Evolutionary conservation across 805 yeast genomes (phyloP).

Genomic region (Wickerhamiella musiphila): DNA sequence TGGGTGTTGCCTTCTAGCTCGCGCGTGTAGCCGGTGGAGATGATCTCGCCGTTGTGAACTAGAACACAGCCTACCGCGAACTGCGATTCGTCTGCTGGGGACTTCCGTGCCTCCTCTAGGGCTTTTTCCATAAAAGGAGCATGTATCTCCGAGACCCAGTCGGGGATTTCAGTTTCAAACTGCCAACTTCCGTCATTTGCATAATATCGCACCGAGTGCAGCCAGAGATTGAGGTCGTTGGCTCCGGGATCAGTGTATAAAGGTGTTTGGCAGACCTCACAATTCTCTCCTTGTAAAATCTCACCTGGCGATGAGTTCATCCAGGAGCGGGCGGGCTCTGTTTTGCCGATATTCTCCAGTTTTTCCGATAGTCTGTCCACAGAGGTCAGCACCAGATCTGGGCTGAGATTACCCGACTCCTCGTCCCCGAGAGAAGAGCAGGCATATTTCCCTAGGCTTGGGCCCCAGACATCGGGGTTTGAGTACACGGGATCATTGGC

Average conservation of each 20-base stretch:
- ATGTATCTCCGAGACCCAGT: slow-evolving; percentile 58
- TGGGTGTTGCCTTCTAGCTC: slow-evolving; percentile 92
- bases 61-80: slow-evolving; percentile 89
- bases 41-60: slow-evolving; percentile 40
- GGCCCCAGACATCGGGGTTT: slow-evolving; percentile 67
- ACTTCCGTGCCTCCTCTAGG: slow-evolving; percentile 56
- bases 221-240: slow-evolving; percentile 72
- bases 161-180: slow-evolving; percentile 59
- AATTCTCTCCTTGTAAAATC: slow-evolving; percentile 35
- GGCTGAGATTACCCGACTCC: background rate
- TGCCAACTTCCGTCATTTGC: slow-evolving; percentile 37
- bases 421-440: too few relatives aligned
- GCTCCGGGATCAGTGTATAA: slow-evolving; percentile 79
- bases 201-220: slow-evolving; percentile 75
- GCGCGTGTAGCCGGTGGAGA: slow-evolving; percentile 77
- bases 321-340: slow-evolving; percentile 52
- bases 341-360: slow-evolving; percentile 55
- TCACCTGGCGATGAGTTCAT: slow-evolving; percentile 36
- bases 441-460: slow-evolving; percentile 44
- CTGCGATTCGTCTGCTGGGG: slow-evolving; percentile 70
- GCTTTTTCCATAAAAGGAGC: slow-evolving; percentile 57
- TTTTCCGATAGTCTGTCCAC: slow-evolving; percentile 29
- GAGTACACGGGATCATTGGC: slow-evolving; percentile 87
- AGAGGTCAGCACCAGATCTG: slow-evolving; percentile 22
- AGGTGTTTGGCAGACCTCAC: slow-evolving; percentile 51